Evolutionary conservation across 2,329 filamentous ascomycete species (phyloP).

Genomic region (Aspergillus spinulosporus): DNA sequence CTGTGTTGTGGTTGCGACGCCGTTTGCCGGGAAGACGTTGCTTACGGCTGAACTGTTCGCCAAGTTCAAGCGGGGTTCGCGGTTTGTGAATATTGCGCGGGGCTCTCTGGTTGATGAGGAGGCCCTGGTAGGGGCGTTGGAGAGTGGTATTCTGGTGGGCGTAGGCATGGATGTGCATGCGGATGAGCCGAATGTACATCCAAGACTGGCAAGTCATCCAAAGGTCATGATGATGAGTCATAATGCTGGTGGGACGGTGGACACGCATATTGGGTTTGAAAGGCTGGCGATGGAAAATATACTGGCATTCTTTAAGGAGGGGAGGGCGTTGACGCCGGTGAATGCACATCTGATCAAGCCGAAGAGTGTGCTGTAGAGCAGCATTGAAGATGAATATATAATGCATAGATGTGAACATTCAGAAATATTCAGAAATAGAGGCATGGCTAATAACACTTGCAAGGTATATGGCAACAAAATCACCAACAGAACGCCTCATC

Average conservation of each 20-base stretch:
- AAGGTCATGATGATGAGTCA: constrained; percentile 51
- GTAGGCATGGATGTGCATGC: constrained; percentile 58
- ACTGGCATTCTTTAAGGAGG: constrained; percentile 31
- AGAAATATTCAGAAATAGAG: neutral
- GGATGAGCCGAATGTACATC: constrained; percentile 54
- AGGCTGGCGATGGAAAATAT: constrained; percentile 51
- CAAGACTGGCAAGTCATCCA: constrained; percentile 41
- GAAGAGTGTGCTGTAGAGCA: constrained; percentile 18
- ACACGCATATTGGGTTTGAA: constrained; percentile 54
- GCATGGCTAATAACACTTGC: neutral
- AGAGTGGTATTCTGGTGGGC: constrained; percentile 48
- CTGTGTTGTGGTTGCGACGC: constrained; percentile 52
- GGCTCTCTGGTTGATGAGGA: constrained; percentile 53
- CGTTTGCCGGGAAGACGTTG: constrained; percentile 42
- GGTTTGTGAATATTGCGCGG: constrained; percentile 55
- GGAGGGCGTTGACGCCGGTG: constrained; percentile 54
- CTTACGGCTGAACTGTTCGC: constrained; percentile 46
- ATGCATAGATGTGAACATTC: neutral
- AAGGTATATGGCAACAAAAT: constrained; percentile 7
- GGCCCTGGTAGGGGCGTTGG: constrained; percentile 50
- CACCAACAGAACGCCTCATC: constrained; percentile 43
- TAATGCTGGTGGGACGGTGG: constrained; percentile 52
- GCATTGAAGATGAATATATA: neutral
- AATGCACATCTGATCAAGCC: constrained; percentile 57
- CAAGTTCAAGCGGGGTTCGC: constrained; percentile 50